Conservation (phyloP, 352 stramenopile species). For the Phytophthora gonapodyides region DNA sequence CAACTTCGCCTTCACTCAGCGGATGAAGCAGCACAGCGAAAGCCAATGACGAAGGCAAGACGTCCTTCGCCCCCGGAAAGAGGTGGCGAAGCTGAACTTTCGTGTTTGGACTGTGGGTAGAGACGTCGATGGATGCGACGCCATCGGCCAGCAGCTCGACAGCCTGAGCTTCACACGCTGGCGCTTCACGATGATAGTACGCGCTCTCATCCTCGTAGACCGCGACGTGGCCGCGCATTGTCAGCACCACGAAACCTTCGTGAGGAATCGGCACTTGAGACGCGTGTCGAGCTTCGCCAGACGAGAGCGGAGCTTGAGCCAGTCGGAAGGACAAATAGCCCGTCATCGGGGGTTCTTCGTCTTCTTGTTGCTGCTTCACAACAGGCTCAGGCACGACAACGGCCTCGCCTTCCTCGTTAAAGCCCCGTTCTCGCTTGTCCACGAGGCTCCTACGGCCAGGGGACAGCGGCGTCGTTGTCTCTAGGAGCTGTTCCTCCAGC, state of each 20-base stretch:
- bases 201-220: conserved; percentile 57
- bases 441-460: conserved; percentile 29
- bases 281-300: conserved; percentile 16
- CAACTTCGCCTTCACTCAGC: not conserved
- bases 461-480: conserved; percentile 35
- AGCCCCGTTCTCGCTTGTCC: conserved; percentile 17
- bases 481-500: conserved; percentile 52
- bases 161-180: conserved; percentile 34
- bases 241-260: conserved; percentile 45
- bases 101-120: conserved; percentile 26
- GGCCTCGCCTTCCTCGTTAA: conserved; percentile 10
- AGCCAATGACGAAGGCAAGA: conserved; percentile 7
- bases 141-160: conserved; percentile 39
- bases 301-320: conserved; percentile 13
- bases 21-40: conserved; percentile 32
- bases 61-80: conserved; percentile 24
- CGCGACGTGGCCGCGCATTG: conserved; percentile 31
- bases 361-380: conserved; percentile 5
- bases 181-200: conserved; percentile 33
- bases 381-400: not conserved
- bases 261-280: conserved; percentile 23
- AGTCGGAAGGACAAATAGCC: conserved; percentile 35
- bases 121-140: conserved; percentile 13
- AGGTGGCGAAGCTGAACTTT: conserved; percentile 26
- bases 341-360: conserved; percentile 32